Percentiles rank a stretch among this genome's conserved stretches.
These are phyloP conservation scores for Eimeria nieschulzi DNA, from an alignment of 169 alveolate genomes.

Conservation along the genomic window DNA sequence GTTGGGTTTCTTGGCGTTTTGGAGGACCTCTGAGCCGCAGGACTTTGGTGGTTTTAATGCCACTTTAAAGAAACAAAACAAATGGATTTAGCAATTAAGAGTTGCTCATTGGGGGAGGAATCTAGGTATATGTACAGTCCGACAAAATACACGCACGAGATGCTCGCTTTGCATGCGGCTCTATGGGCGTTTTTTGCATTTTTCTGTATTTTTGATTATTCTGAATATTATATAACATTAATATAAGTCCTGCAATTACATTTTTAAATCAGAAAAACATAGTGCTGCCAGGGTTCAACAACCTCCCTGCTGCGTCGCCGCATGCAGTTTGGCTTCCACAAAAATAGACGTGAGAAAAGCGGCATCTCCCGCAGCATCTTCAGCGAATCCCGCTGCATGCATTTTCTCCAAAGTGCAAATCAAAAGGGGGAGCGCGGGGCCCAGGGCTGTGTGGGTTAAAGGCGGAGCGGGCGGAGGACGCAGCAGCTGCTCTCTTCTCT, in stretches of 20 bases:
- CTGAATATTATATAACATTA: not conserved
- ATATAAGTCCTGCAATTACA: not conserved
- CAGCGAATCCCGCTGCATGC: conserved; percentile 9
- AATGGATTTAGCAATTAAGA: too few species aligned
- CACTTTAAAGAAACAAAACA: too few species aligned
- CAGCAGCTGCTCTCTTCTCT: not conserved
- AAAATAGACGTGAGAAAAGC: not conserved
- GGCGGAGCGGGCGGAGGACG: not conserved
- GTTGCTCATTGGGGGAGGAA: too few species aligned
- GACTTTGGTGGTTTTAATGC: too few species aligned
- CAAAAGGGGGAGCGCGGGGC: not conserved
- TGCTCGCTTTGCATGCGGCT: too few species aligned
- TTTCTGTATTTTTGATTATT: not conserved
- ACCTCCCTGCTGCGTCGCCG: not conserved
- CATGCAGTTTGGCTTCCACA: not conserved
- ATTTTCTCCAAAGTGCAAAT: not conserved
- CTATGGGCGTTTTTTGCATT: too few species aligned
- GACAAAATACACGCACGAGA: too few species aligned
- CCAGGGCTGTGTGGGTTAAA: not conserved
- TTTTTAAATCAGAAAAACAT: not conserved
- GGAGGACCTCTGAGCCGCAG: too few species aligned
- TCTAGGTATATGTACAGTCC: too few species aligned
- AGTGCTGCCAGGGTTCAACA: not conserved
- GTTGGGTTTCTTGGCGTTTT: not conserved
- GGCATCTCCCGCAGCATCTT: not conserved